Percentiles rank a stretch among this genome's conserved stretches.
Conservation (phyloP, 2,329 filamentous ascomycete genomes). For the Coccinonectria pachysandricola region DNA sequence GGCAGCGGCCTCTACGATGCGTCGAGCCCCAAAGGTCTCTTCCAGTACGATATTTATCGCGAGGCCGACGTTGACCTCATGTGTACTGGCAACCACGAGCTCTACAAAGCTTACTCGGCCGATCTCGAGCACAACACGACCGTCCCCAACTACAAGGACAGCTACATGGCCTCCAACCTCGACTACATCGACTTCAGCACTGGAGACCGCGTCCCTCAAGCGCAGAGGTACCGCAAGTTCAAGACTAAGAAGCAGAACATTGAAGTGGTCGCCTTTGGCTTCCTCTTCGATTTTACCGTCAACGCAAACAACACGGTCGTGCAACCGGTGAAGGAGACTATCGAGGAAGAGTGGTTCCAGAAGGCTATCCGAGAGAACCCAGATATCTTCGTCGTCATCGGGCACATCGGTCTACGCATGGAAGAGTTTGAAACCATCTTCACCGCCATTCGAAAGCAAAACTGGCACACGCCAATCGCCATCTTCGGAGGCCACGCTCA, state of each 20-base stretch:
- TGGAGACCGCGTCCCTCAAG: constrained; percentile 63
- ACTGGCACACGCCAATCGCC: constrained; percentile 76
- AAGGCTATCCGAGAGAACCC: constrained; percentile 73
- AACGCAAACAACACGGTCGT: constrained; percentile 89
- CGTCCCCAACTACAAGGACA: constrained; percentile 69
- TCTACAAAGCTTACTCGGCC: constrained; percentile 74
- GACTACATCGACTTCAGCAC: constrained; percentile 72
- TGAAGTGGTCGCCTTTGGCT: constrained; percentile 79
- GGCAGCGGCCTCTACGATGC: constrained; percentile 92
- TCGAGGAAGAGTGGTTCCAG: constrained; percentile 83
- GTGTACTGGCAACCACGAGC: constrained; percentile 86
- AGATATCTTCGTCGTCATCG: constrained; percentile 78
- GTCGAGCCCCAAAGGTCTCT: constrained; percentile 76
- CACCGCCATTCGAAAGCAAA: constrained; percentile 63
- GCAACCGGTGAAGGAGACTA: constrained; percentile 64
- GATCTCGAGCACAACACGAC: constrained; percentile 69
- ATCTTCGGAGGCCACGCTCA: constrained; percentile 90
- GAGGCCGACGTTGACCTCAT: constrained; percentile 77
- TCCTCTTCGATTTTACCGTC: constrained; percentile 85
- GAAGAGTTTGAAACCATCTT: constrained; percentile 70
- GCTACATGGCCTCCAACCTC: constrained; percentile 84
- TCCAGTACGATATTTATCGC: constrained; percentile 77
- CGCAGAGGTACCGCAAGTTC: constrained; percentile 77
- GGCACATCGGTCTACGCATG: constrained; percentile 76
- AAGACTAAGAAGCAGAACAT: constrained; percentile 83